Conservation (phyloP, 495 filamentous ascomycete genomes). For the Aspergillus baeticus region DNA sequence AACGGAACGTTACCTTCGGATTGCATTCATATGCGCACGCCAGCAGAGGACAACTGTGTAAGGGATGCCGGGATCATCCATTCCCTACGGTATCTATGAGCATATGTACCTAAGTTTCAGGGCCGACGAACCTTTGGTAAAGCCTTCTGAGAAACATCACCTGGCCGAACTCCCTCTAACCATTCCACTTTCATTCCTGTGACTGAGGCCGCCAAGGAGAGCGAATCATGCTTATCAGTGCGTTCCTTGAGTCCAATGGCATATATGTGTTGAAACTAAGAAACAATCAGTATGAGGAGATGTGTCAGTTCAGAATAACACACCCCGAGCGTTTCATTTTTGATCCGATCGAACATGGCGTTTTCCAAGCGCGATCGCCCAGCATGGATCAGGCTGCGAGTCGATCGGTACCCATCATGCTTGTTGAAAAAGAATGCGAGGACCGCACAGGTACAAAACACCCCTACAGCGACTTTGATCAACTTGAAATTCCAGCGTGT, state of each 20-base stretch:
- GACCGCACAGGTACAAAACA: slow-evolving; percentile 11
- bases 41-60: slow-evolving; percentile 28
- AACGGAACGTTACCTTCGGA: slow-evolving; percentile 21
- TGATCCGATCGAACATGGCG: slow-evolving; percentile 21
- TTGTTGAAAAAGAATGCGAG: slow-evolving; percentile 11
- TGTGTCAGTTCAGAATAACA: not conserved
- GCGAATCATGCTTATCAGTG: slow-evolving; percentile 61
- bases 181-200: slow-evolving; percentile 53
- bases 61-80: slow-evolving; percentile 7
- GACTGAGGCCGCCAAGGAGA: slow-evolving; percentile 51
- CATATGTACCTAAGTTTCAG: not conserved
- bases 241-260: slow-evolving; percentile 60
- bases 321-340: slow-evolving; percentile 31
- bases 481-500: slow-evolving; percentile 12
- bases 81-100: not conserved
- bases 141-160: slow-evolving; percentile 24
- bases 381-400: slow-evolving; percentile 12
- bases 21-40: slow-evolving; percentile 40
- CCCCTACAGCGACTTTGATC: slow-evolving; percentile 9
- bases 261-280: slow-evolving; percentile 45
- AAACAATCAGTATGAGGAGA: not conserved
- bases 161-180: slow-evolving; percentile 44
- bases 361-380: slow-evolving; percentile 17
- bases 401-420: slow-evolving; percentile 16
- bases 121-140: slow-evolving; percentile 19